Evolutionary conservation across 352 stramenopile genomes (phyloP), one percentile per base, ranked within the genome.

Genomic region (Phytophthora boehmeriae): DNA sequence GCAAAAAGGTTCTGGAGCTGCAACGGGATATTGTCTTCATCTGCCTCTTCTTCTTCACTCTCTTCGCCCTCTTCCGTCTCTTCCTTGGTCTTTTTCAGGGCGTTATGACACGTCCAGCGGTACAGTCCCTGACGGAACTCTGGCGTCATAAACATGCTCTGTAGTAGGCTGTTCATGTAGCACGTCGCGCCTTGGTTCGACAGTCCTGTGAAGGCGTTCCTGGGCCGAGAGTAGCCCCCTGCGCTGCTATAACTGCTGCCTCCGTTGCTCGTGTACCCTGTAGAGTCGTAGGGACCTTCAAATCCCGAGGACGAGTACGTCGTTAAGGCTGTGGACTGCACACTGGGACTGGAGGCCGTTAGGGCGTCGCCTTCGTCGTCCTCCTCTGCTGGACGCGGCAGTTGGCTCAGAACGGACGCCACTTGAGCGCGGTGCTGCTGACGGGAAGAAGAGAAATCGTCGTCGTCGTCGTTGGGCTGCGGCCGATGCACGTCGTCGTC

Each of bases 151-250:
- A 88, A 98, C 74, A 98, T 89, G 59, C 84, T 95, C 76, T 98
- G 92, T 38, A 98, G 75, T 41, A 98, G 63, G 43, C 82, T 95
- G 70, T 98, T 98, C 88, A 98, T 96, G 75, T 98, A 98, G 71
- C 92, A 98, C n/a, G 90, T 98, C 13, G 89, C 90, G 19, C 89
- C 92, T 54, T 97, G 90, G 63, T 97, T 97, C 17, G 78, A 93
- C 2, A 97, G 70, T 0, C 90, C 90, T 35, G 82, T 91, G 66
- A 87, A 95, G 28, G 54, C 57, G 46, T 86, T 91, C 20, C 52
- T 38, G 3, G 54, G 39, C 28, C 56, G 17, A 4, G 27, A 60
- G 42, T 60, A 72, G 32, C 51, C 59, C 4, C 54, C 43, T 14
- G 41, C 58, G 38, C 64, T 77, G 27, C 55, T 58, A 39, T 77